Base-by-base conservation (phyloP, 2,329 filamentous ascomycete genomes). In the Trichoderma harzianum region DNA sequence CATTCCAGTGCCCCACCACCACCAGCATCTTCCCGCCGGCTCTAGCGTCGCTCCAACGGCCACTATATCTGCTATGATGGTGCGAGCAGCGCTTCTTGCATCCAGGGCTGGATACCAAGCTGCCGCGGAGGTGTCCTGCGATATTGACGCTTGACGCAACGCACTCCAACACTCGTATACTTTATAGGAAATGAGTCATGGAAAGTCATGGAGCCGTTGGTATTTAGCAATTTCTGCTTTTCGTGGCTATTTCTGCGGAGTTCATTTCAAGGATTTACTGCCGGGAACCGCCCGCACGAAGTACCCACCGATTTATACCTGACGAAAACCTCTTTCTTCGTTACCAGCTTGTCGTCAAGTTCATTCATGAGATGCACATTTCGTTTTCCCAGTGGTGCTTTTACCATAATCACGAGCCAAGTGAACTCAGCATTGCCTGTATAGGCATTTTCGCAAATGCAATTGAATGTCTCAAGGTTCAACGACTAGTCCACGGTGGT, bases 1-100 rank as follows among this genome's bases (percentile, higher is more conserved):
- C 66, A 61, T 61, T 51, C 36, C 66, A 69, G 32, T 53, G 53
- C 36, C 66, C 66, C 66, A 43, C 39, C 66, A 69, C 66, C 66
- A 34, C 28, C 34, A 69, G 55, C 66, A 60, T 43, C 66, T 57
- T 66, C 63, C 63, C 63, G 63, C 63, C 63, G 63, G 43, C 63
- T 47, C 63, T 66, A 66, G 63, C 63, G 47, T 21, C 26, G 63
- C 47, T 51, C 63, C 63, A 66, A 66, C 43, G 63, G 63, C 63
- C 63, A 55, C 63, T 11, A 51, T 30, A 16, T 21, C 36, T 26
- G 28, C n/a, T 28, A 67, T 47, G 43, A 53, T 53, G 24, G 11
- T 47, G 34, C 21, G 36, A 58, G 30, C 28, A 62, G 34, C 60
- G 36, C 51, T 26, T 67, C 51, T 67, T 39, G 28, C 64, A 67